A percentile compares a stretch with the other conserved stretches of the same genome.
Conservation (phyloP, 2,329 filamentous ascomycete species). For the Colletotrichum endophyticum region DNA sequence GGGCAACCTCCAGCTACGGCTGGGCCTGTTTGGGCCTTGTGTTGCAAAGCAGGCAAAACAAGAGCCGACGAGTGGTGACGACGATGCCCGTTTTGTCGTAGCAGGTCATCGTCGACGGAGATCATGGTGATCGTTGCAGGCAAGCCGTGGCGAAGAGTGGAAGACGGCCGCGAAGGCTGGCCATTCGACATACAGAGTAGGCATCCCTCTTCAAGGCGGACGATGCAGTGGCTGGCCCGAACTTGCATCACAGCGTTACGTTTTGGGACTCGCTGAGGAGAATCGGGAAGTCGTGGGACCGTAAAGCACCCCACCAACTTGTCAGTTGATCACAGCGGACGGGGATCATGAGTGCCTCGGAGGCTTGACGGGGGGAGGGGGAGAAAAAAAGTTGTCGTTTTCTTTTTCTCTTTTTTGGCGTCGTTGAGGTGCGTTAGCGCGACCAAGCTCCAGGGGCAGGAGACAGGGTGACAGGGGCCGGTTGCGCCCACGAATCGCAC, state of each 20-base stretch:
- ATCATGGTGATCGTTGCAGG: background rate
- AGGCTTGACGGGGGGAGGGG: background rate
- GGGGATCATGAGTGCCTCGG: background rate
- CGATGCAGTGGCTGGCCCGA: background rate
- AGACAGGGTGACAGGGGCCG: constrained; percentile 14
- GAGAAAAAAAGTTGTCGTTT: background rate
- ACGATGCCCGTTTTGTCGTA: background rate
- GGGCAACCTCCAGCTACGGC: background rate
- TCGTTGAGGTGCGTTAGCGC: constrained; percentile 17
- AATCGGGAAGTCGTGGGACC: constrained; percentile 3
- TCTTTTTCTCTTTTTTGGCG: background rate
- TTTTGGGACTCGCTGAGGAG: constrained; percentile 11
- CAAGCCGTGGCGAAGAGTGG: background rate
- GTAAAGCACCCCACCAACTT: background rate
- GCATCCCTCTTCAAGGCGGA: background rate
- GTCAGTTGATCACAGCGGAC: constrained; percentile 3
- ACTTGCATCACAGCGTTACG: constrained; percentile 3
- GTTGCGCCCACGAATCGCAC: constrained; percentile 18
- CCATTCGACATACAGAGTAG: background rate
- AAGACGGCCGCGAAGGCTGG: background rate
- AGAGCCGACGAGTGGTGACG: background rate
- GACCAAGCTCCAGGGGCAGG: constrained; percentile 1
- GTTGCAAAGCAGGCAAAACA: background rate
- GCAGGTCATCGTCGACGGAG: background rate
- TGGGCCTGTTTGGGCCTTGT: background rate